Percentiles rank a stretch among this genome's conserved stretches.
phyloP scores from a whole-genome alignment of 2,329 filamentous ascomycete species.

The Pestalotiopsis sp. region DNA sequence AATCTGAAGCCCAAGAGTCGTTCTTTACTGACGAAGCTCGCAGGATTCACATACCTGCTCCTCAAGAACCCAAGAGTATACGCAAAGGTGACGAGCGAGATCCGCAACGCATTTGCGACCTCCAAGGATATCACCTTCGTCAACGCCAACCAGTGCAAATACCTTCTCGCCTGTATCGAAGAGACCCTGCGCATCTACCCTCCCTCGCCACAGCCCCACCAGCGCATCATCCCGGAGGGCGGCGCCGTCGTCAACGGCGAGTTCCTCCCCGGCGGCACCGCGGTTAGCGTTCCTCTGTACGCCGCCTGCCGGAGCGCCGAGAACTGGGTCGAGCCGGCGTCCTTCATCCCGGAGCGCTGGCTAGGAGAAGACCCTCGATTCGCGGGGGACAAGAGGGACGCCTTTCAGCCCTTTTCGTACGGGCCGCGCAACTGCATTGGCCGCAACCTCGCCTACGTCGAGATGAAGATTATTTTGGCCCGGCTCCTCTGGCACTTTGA shows the following conservation, averaged over 20 bases:
- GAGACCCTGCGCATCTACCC: slow-evolving; percentile 44
- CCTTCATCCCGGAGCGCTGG: slow-evolving; percentile 21
- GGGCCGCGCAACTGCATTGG: slow-evolving; percentile 14
- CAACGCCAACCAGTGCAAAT: slow-evolving; percentile 30
- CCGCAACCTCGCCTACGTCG: slow-evolving; percentile 17
- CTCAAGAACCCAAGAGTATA: neutral
- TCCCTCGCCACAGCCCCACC: slow-evolving; percentile 20
- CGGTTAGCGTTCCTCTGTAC: slow-evolving; percentile 16
- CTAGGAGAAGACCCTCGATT: slow-evolving; percentile 7
- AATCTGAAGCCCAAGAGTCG: neutral
- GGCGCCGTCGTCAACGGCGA: slow-evolving; percentile 17
- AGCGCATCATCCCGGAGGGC: slow-evolving; percentile 9
- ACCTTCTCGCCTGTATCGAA: slow-evolving; percentile 41
- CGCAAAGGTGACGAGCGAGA: slow-evolving; percentile 29
- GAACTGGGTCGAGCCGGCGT: slow-evolving; percentile 18
- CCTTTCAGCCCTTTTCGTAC: slow-evolving; percentile 16
- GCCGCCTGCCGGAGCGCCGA: slow-evolving; percentile 14
- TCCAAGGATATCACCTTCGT: slow-evolving; percentile 39
- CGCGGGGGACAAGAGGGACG: slow-evolving; percentile 9
- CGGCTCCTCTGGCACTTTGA: slow-evolving; percentile 25
- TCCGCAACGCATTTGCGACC: slow-evolving; percentile 35
- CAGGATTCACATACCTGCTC: slow-evolving; percentile 3
- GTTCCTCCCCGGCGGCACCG: slow-evolving; percentile 14
- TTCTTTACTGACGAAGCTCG: neutral
- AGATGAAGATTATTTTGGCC: slow-evolving; percentile 21